Base-by-base conservation (phyloP, 1,284 basidiomycete genomes). In the Caloboletus firmus region DNA sequence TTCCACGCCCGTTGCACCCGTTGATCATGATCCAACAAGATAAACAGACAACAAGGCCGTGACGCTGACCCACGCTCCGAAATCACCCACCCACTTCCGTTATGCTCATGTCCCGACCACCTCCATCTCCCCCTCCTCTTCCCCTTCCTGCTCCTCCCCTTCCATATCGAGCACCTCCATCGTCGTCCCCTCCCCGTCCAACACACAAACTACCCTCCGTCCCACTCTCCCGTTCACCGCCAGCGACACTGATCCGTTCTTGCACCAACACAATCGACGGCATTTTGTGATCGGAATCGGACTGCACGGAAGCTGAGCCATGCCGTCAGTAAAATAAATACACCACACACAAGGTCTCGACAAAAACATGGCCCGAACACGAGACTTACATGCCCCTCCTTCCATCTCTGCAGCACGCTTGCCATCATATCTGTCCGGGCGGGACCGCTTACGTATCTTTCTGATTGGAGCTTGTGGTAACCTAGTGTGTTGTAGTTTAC, bases 81-180 rank as follows among this genome's bases (percentile, higher is more conserved):
- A 44, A 54, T 66, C 59, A 60, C 59, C 49, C 45, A 56, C 54
- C 41, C 52, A 48, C 53, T 57, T 52, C 44, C 62, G 59, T 65
- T 34, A 54, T 50, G 49, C 41, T 61, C 54, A 65, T 51, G 66
- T 64, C 63, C 70, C 72, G 56, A 69, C 71, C 55, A 65, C 70
- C 66, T 72, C 71, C 59, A 61, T 60, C 58, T 60, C 62, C 35
- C n/a, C 59, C 40, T 64, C 63, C 42, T 62, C 71, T 15, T 64
- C 72, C 39, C 64, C 72, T 62, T 76, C 76, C 58, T 71, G 72
- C 58, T 74, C 83, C 64, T 64, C 84, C 78, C 80, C 85, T 73
- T 89, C 89, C 73, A 92, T 77, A 76, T 92, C 89, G 63, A 91
- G 74, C 49, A 85, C 78, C 74, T 92, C 88, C 75, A 90, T 68